phyloP scores from a whole-genome alignment of 2,329 filamentous ascomycete genomes.

The Hymenoscyphus fructigenus region DNA sequence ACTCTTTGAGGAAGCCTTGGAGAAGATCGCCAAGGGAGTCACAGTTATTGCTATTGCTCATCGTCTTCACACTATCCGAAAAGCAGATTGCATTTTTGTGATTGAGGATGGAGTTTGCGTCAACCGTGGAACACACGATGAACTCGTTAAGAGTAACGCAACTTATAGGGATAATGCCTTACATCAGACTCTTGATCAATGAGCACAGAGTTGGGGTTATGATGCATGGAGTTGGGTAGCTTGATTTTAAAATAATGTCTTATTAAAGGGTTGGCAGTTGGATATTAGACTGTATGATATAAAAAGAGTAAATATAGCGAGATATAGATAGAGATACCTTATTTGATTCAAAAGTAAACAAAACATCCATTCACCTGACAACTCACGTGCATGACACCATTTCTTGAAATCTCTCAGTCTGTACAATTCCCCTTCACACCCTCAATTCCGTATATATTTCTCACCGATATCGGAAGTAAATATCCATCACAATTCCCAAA shows the following conservation, averaged over 20 bases:
- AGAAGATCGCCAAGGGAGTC: conserved; percentile 52
- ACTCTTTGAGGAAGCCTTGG: conserved; percentile 65
- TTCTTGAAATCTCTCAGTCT: too few species aligned
- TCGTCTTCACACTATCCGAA: conserved; percentile 54
- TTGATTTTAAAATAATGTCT: background rate
- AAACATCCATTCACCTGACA: background rate
- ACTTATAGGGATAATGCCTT: conserved; percentile 50
- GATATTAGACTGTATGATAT: too few species aligned
- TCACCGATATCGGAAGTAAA: background rate
- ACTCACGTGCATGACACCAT: background rate
- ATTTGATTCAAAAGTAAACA: too few species aligned
- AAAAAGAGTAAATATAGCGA: too few species aligned
- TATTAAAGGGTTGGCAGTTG: background rate
- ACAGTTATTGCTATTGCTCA: conserved; percentile 61
- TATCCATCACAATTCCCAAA: background rate
- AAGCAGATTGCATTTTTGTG: conserved; percentile 58
- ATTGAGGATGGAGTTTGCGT: conserved; percentile 53
- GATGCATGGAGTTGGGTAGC: background rate
- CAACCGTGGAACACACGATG: conserved; percentile 53
- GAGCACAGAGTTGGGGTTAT: background rate
- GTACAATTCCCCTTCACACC: too few species aligned
- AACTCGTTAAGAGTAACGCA: conserved; percentile 51
- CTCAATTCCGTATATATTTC: too few species aligned
- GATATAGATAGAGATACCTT: too few species aligned
- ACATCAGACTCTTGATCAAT: conserved; percentile 40